A percentile compares a stretch with the other conserved stretches of the same genome.
These are phyloP conservation scores for Petasospora rhodanensis DNA, from an alignment of 1,139 yeast genomes.

Conservation along the genomic window DNA sequence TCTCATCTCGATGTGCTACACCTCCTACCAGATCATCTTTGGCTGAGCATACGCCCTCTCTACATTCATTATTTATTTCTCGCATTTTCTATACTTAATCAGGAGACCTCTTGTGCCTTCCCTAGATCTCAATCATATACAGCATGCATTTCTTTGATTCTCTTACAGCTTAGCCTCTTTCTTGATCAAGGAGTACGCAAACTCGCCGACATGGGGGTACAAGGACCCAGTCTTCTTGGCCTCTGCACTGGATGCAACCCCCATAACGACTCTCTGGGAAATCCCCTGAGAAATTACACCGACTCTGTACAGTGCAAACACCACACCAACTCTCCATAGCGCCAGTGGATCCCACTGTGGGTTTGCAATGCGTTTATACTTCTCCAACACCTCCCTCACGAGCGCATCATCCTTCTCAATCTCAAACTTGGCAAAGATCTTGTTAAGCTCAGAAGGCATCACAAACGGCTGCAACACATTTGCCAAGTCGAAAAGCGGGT, in stretches of 20 bases:
- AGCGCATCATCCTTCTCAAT: constrained; percentile 13
- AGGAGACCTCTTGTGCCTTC: too few relatives aligned
- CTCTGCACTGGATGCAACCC: constrained; percentile 56
- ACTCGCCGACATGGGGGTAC: constrained; percentile 41
- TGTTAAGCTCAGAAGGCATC: constrained; percentile 35
- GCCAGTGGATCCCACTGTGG: constrained; percentile 37
- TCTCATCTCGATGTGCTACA: constrained; percentile 55
- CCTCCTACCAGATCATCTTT: constrained; percentile 54
- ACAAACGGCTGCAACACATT: constrained; percentile 57
- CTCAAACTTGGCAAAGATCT: constrained; percentile 20
- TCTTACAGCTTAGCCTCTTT: constrained; percentile 6
- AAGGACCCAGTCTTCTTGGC: constrained; percentile 43
- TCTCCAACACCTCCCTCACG: constrained; percentile 17
- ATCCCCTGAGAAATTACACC: constrained; percentile 66
- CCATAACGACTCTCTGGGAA: constrained; percentile 54
- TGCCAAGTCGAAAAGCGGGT: constrained; percentile 60
- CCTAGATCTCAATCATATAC: too few relatives aligned
- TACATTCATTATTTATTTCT: neutral
- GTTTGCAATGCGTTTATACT: constrained; percentile 13
- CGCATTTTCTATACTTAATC: neutral
- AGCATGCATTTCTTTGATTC: too few relatives aligned
- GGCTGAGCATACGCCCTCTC: constrained; percentile 3
- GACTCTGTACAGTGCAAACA: constrained; percentile 55
- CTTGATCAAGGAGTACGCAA: constrained; percentile 24
- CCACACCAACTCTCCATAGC: constrained; percentile 53